Evolutionary conservation across 805 yeast genomes (phyloP).

Genomic region (Sugiyamaella floridensis): DNA sequence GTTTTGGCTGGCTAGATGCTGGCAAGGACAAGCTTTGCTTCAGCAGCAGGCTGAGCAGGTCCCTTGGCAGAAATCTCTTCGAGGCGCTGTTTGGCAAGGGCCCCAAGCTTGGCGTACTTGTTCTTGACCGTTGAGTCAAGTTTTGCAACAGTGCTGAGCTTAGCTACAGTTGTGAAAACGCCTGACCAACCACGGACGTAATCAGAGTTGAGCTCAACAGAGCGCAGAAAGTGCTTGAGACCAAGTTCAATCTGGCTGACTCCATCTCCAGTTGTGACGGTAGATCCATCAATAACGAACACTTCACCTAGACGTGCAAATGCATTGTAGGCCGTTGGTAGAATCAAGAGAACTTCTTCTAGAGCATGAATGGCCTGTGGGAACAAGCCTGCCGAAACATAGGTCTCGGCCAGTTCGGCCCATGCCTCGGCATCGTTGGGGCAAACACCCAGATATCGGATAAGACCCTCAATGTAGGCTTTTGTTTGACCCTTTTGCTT

Average conservation of each 20-base stretch:
- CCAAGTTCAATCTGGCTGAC: neutral
- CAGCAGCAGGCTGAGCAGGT: conserved; percentile 32
- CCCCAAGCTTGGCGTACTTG: conserved; percentile 30
- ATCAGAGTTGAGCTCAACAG: conserved; percentile 69
- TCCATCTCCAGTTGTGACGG: conserved; percentile 10
- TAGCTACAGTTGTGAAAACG: conserved; percentile 36
- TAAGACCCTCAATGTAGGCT: conserved; percentile 50
- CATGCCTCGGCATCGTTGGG: conserved; percentile 75
- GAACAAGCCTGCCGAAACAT: conserved; percentile 52
- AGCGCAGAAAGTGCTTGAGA: conserved; percentile 46
- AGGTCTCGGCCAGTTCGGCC: conserved; percentile 69
- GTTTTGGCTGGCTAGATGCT: neutral
- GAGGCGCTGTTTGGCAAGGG: conserved; percentile 35
- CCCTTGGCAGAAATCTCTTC: conserved; percentile 27
- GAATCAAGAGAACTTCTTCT: conserved; percentile 61
- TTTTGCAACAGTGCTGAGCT: conserved; percentile 23
- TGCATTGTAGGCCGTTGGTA: conserved; percentile 64
- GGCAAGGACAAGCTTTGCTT: conserved; percentile 31
- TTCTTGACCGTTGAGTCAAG: conserved; percentile 19
- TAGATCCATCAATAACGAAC: conserved; percentile 12
- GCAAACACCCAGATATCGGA: conserved; percentile 48
- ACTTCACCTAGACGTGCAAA: conserved; percentile 59
- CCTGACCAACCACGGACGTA: conserved; percentile 74
- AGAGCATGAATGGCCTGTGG: conserved; percentile 60
- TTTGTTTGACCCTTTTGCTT: conserved; percentile 26